Conservation (phyloP, 495 filamentous ascomycete genomes). For the Neurospora sp. region DNA sequence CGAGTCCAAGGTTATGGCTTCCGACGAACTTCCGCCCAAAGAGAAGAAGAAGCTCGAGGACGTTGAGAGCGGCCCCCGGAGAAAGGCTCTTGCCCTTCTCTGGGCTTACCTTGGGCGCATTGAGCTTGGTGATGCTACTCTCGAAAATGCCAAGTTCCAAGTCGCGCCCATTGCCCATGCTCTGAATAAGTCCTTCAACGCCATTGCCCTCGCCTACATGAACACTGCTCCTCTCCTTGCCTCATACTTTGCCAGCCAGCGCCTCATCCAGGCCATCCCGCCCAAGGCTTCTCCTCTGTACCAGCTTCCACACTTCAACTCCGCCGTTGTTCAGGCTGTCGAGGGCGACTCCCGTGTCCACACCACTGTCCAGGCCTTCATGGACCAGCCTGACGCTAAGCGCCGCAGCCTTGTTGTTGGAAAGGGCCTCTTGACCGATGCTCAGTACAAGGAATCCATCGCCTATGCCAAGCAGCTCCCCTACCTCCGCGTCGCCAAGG, state of each 20-base stretch:
- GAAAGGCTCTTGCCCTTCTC: constrained; percentile 80
- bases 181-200: constrained; percentile 74
- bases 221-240: constrained; percentile 72
- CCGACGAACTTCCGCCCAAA: constrained; percentile 46
- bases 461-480: constrained; percentile 74
- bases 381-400: constrained; percentile 65
- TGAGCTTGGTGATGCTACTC: constrained; percentile 56
- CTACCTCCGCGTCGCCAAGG: constrained; percentile 73
- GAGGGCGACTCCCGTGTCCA: constrained; percentile 71
- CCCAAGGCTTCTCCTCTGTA: constrained; percentile 78
- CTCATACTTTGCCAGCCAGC: constrained; percentile 73
- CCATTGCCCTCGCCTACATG: constrained; percentile 79
- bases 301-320: constrained; percentile 83
- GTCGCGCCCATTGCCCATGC: constrained; percentile 76
- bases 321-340: constrained; percentile 59
- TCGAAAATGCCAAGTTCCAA: constrained; percentile 68
- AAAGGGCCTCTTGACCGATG: constrained; percentile 58
- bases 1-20: constrained; percentile 63
- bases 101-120: constrained; percentile 93
- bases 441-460: constrained; percentile 67
- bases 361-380: constrained; percentile 74
- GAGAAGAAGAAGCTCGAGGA: constrained; percentile 60
- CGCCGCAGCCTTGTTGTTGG: constrained; percentile 60
- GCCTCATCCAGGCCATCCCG: constrained; percentile 78
- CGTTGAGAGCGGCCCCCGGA: constrained; percentile 57